Evolutionary conservation across 2,329 filamentous ascomycete species (phyloP).

Genomic region (Fusarium longipes): DNA sequence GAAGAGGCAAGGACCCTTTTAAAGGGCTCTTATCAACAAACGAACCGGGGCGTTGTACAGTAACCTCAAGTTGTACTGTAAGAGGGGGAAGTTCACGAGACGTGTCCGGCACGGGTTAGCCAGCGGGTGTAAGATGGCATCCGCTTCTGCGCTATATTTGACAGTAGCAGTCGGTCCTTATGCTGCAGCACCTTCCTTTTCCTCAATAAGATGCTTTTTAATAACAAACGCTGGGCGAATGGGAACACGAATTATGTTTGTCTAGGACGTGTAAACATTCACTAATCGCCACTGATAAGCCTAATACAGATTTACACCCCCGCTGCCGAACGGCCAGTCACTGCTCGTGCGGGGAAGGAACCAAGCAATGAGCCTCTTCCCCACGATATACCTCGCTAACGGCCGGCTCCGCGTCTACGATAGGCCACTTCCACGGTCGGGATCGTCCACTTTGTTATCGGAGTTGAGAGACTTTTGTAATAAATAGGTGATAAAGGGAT

Average conservation of each 20-base stretch:
- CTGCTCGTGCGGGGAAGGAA: constrained; percentile 37
- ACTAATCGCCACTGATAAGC: constrained; percentile 44
- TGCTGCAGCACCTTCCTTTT: constrained; percentile 34
- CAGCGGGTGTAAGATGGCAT: constrained; percentile 30
- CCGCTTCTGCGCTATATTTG: constrained; percentile 34
- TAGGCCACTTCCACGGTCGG: constrained; percentile 45
- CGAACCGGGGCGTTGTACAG: constrained; percentile 31
- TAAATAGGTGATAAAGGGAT: not conserved
- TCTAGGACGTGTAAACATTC: constrained; percentile 22
- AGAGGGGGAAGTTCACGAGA: constrained; percentile 31
- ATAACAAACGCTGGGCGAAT: constrained; percentile 32
- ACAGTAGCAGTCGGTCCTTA: constrained; percentile 22
- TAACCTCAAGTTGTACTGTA: constrained; percentile 6
- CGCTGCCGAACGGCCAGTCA: constrained; percentile 17
- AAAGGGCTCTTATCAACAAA: constrained; percentile 34
- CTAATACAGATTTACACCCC: constrained; percentile 38
- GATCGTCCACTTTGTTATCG: constrained; percentile 43
- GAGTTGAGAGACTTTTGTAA: constrained; percentile 27
- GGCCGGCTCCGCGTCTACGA: constrained; percentile 50
- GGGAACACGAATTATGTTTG: constrained; percentile 18
- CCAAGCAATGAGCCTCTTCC: constrained; percentile 23
- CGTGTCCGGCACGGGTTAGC: constrained; percentile 35
- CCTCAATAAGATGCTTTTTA: constrained; percentile 26
- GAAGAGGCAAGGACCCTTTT: constrained; percentile 19
- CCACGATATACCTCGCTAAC: constrained; percentile 38